Evolutionary conservation across 2,329 filamentous ascomycete genomes (phyloP).

Genomic region (Colletotrichum zoysiae): DNA sequence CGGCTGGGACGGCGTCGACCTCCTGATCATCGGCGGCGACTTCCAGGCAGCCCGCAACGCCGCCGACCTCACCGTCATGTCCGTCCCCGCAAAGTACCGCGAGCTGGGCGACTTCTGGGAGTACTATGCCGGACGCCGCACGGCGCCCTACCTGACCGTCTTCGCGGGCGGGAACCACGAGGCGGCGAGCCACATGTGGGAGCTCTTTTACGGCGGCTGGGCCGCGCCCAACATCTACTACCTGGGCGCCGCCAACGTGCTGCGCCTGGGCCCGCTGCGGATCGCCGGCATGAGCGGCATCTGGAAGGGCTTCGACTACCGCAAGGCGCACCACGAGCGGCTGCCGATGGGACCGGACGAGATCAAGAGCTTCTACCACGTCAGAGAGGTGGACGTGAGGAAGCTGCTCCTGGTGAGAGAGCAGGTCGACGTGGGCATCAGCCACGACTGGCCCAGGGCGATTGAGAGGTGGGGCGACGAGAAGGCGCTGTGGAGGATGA

Average conservation of each 20-base stretch:
- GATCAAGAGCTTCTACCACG: slow-evolving; percentile 86
- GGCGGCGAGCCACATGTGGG: slow-evolving; percentile 88
- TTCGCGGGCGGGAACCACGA: slow-evolving; percentile 98
- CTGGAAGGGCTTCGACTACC: slow-evolving; percentile 92
- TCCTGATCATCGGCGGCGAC: slow-evolving; percentile 95
- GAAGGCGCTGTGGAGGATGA: slow-evolving; percentile 76
- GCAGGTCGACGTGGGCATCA: slow-evolving; percentile 91
- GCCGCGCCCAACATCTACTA: slow-evolving; percentile 98
- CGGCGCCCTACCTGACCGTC: slow-evolving; percentile 88
- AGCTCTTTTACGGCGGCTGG: slow-evolving; percentile 97
- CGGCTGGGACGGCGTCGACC: slow-evolving; percentile 84
- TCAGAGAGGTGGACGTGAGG: slow-evolving; percentile 89
- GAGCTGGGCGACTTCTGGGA: slow-evolving; percentile 91
- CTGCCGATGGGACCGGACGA: slow-evolving; percentile 86
- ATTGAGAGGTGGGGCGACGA: slow-evolving; percentile 84
- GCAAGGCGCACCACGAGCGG: slow-evolving; percentile 84
- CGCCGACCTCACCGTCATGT: slow-evolving; percentile 87
- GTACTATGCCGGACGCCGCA: slow-evolving; percentile 85
- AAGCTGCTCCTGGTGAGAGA: slow-evolving; percentile 88
- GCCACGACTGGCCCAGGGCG: slow-evolving; percentile 93
- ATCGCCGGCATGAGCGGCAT: slow-evolving; percentile 95
- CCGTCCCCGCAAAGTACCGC: slow-evolving; percentile 89
- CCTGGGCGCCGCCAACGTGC: slow-evolving; percentile 89
- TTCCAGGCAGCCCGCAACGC: slow-evolving; percentile 90
- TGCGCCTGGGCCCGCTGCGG: slow-evolving; percentile 85